Conservation (phyloP, 192 early-diverging fungal species). For the Coemansia sp. region DNA sequence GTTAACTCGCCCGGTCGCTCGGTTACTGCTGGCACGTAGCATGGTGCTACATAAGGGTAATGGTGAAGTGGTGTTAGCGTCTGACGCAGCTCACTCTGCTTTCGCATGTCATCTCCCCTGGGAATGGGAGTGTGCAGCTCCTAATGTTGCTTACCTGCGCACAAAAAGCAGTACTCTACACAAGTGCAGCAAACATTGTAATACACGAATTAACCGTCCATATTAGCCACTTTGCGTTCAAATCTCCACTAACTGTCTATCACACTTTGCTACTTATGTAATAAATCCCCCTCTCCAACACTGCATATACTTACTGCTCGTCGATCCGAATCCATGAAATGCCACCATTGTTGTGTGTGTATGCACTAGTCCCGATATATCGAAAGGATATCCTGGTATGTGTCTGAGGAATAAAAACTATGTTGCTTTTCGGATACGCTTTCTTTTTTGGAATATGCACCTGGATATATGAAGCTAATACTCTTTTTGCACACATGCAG, state of each 20-base stretch:
- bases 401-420: not conserved
- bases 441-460: not conserved
- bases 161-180: conserved; percentile 52
- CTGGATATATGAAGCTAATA: not conserved
- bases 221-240: not conserved
- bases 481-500: no score
- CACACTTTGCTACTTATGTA: no score
- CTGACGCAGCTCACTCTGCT: not conserved
- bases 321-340: conserved; percentile 13
- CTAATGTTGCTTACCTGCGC: conserved; percentile 31
- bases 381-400: no score
- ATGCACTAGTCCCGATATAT: not conserved
- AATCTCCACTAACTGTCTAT: no score
- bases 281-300: no score
- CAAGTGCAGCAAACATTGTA: not conserved
- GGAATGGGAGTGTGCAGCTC: not conserved
- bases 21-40: conserved; percentile 26
- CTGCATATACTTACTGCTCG: conserved; percentile 20
- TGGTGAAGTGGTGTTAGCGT: no score
- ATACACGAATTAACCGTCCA: not conserved
- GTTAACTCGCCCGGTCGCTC: conserved; percentile 21
- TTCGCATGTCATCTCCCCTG: no score
- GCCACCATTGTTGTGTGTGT: conserved; percentile 11
- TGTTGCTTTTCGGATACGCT: not conserved
- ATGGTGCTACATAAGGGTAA: conserved; percentile 42